A percentile compares a stretch with the other conserved stretches of the same genome.
Evolutionary conservation across 345 rosid species (phyloP).

Genomic region (Rhodamnia rubescens): DNA sequence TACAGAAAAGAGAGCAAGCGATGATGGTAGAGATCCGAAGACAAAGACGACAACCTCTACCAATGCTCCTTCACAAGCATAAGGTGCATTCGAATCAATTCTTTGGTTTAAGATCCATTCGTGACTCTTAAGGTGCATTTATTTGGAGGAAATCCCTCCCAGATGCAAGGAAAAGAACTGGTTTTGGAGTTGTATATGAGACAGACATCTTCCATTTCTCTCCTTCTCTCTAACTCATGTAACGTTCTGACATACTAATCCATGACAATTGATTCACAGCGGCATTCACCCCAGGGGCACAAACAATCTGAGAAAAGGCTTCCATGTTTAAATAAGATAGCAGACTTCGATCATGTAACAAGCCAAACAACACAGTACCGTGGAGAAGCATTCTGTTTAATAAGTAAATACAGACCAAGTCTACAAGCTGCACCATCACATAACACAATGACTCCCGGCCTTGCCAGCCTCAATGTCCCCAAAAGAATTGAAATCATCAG

Average conservation of each 20-base stretch:
- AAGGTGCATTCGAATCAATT: background rate
- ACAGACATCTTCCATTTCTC: background rate
- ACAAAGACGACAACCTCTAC: background rate
- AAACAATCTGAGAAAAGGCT: background rate
- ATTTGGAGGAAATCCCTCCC: background rate
- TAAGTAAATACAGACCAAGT: background rate
- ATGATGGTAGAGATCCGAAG: background rate
- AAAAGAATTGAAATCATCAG: background rate
- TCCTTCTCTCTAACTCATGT: background rate
- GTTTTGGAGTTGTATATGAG: background rate
- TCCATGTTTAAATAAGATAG: background rate
- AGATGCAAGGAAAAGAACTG: background rate
- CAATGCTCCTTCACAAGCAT: background rate
- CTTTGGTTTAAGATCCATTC: background rate
- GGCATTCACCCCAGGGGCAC: background rate
- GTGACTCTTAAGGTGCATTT: background rate
- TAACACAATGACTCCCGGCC: background rate
- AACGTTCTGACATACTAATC: background rate
- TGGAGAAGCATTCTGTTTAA: background rate
- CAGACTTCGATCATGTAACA: background rate
- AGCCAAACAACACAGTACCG: background rate
- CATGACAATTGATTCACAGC: background rate
- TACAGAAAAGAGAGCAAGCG: background rate
- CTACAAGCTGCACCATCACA: background rate
- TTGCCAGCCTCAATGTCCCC: background rate